phyloP scores from a whole-genome alignment of 1,284 basidiomycete genomes.

The Neotropicomus parvogracilis region DNA sequence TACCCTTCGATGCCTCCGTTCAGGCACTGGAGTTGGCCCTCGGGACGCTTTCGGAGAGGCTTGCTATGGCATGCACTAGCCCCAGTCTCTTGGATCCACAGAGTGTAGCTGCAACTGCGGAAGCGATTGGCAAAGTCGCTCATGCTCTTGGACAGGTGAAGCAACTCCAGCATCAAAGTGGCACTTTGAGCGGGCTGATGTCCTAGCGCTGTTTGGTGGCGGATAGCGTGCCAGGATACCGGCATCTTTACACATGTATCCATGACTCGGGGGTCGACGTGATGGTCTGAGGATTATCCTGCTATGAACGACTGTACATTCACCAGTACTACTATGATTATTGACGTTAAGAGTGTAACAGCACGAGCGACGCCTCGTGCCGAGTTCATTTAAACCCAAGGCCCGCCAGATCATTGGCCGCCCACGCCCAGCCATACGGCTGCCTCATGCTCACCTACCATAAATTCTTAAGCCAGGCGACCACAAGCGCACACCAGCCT shows the following conservation, averaged over 20 bases:
- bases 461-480: slow-evolving; percentile 26
- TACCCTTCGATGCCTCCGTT: slow-evolving; percentile 35
- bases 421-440: slow-evolving; percentile 19
- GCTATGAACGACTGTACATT: too few relatives aligned
- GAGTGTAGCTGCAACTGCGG: slow-evolving; percentile 59
- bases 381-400: slow-evolving; percentile 3
- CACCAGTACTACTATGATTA: too few relatives aligned
- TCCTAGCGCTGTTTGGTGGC: slow-evolving; percentile 16
- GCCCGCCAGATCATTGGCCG: slow-evolving; percentile 5
- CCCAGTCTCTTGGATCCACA: slow-evolving; percentile 42
- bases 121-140: slow-evolving; percentile 64
- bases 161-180: slow-evolving; percentile 45
- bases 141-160: slow-evolving; percentile 60
- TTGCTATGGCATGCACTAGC: slow-evolving; percentile 43
- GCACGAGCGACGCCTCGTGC: slow-evolving; percentile 13
- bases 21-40: slow-evolving; percentile 55
- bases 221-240: slow-evolving; percentile 6
- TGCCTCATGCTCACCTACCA: slow-evolving; percentile 30
- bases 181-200: slow-evolving; percentile 11
- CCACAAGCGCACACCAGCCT: slow-evolving; percentile 12
- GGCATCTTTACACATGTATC: slow-evolving; percentile 1
- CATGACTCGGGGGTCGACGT: too few relatives aligned
- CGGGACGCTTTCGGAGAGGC: slow-evolving; percentile 47
- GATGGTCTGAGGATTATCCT: neutral
- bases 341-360: neutral